Percentiles rank a stretch among this genome's conserved stretches.
These are phyloP conservation scores for Triticum monococcum DNA, from an alignment of 176 grass and related monocot genomes.

Conservation along the genomic window DNA sequence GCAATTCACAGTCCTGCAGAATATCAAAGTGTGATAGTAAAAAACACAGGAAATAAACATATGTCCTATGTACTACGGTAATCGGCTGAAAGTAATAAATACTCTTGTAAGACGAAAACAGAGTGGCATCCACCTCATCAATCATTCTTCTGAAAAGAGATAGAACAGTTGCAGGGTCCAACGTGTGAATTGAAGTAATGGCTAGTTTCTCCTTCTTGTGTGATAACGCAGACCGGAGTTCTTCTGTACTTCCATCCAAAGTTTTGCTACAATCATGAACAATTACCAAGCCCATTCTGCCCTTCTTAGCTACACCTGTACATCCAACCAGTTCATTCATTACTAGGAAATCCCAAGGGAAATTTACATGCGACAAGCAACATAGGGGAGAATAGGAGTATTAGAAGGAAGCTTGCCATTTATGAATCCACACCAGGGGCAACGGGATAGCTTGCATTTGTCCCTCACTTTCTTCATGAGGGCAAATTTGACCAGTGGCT, in stretches of 20 bases:
- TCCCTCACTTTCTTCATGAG: slow-evolving; percentile 88
- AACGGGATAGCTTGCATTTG: slow-evolving; percentile 82
- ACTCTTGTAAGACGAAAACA: slow-evolving; percentile 7
- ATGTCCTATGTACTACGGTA: not conserved
- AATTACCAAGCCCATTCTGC: slow-evolving; percentile 48
- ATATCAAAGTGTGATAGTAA: slow-evolving; percentile 18
- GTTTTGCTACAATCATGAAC: slow-evolving; percentile 77
- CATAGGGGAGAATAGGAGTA: not conserved
- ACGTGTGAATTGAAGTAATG: slow-evolving; percentile 36
- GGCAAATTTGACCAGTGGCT: slow-evolving; percentile 48
- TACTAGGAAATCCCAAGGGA: not conserved
- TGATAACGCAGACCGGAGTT: slow-evolving; percentile 52
- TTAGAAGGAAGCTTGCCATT: slow-evolving; percentile 56
- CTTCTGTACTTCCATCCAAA: slow-evolving; percentile 64
- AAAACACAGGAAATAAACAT: not conserved
- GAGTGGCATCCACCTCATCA: slow-evolving; percentile 56
- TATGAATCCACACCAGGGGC: slow-evolving; percentile 71
- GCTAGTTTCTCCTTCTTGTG: slow-evolving; percentile 68
- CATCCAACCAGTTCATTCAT: not conserved
- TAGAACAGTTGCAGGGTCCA: slow-evolving; percentile 64
- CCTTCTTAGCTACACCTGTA: slow-evolving; percentile 89
- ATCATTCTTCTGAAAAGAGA: slow-evolving; percentile 83
- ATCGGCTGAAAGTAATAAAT: slow-evolving; percentile 17
- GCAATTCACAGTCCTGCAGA: slow-evolving; percentile 94
- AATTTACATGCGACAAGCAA: not conserved